Percentiles rank a stretch among this genome's conserved stretches.
These are phyloP conservation scores for Fomitopsis betulina DNA, from an alignment of 1,284 basidiomycete species.

Conservation along the genomic window DNA sequence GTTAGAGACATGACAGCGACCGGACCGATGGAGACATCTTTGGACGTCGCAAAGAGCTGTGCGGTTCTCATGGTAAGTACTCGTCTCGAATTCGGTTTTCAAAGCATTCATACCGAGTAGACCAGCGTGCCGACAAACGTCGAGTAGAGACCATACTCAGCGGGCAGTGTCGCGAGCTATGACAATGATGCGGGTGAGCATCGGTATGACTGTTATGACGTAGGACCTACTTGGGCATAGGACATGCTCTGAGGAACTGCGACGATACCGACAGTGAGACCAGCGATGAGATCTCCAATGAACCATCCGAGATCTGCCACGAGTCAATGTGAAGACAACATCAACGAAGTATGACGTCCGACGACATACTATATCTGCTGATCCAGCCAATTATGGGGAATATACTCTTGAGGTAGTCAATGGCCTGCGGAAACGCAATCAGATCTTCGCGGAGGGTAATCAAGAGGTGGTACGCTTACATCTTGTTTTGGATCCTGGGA, in stretches of 20 bases:
- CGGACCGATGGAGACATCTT: slow-evolving; percentile 94
- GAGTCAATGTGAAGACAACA: slow-evolving; percentile 9
- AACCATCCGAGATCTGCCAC: slow-evolving; percentile 64
- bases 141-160: slow-evolving; percentile 93
- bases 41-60: slow-evolving; percentile 88
- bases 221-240: slow-evolving; percentile 57
- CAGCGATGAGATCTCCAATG: slow-evolving; percentile 81
- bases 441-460: slow-evolving; percentile 9
- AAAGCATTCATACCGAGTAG: slow-evolving; percentile 63
- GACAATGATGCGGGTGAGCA: slow-evolving; percentile 9
- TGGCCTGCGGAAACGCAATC: slow-evolving; percentile 34
- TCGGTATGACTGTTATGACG: background rate
- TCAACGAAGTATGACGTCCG: slow-evolving; percentile 14
- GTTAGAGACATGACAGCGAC: slow-evolving; percentile 98
- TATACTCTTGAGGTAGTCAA: slow-evolving; percentile 60
- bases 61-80: slow-evolving; percentile 14
- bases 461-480: slow-evolving; percentile 32
- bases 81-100: background rate
- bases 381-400: slow-evolving; percentile 88
- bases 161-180: slow-evolving; percentile 80
- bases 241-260: slow-evolving; percentile 89
- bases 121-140: slow-evolving; percentile 87
- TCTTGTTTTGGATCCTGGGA: slow-evolving; percentile 39
- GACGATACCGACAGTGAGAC: slow-evolving; percentile 89
- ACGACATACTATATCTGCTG: slow-evolving; percentile 69